A percentile compares a stretch with the other conserved stretches of the same genome.
phyloP scores from a whole-genome alignment of 371 early-diverging fungal species.

The Fennellomyces sp. region DNA sequence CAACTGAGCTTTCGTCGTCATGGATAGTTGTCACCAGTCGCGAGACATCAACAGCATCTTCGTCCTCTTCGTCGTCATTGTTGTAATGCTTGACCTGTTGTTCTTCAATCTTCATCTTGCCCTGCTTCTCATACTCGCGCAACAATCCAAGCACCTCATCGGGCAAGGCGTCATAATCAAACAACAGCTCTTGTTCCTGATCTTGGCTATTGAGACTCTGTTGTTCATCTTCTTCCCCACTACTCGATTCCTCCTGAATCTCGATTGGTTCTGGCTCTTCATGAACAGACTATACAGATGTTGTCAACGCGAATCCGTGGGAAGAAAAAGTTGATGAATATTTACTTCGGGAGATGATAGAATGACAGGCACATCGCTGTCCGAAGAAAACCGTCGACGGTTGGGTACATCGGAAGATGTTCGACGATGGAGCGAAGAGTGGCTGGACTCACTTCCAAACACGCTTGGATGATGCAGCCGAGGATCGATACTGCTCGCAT shows the following conservation, averaged over 20 bases:
- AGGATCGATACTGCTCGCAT: no score
- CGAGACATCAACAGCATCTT: slow-evolving; percentile 14
- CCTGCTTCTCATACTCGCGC: slow-evolving; percentile 20
- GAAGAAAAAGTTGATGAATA: no score
- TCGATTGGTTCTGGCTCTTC: no score
- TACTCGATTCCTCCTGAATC: no score
- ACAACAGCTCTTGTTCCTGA: slow-evolving; percentile 8
- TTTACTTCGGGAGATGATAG: no score
- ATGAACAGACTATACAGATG: no score
- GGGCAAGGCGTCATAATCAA: slow-evolving; percentile 39
- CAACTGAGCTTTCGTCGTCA: not conserved
- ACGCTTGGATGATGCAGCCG: not conserved
- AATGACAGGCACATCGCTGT: no score
- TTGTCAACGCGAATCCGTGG: no score
- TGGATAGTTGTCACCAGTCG: not conserved
- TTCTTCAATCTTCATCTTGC: slow-evolving; percentile 19
- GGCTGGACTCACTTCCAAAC: no score
- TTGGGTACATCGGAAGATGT: slow-evolving; percentile 11
- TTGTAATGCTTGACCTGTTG: slow-evolving; percentile 4
- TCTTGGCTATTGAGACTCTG: not conserved
- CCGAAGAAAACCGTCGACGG: not conserved
- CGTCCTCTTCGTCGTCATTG: slow-evolving; percentile 16
- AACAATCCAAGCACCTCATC: slow-evolving; percentile 25
- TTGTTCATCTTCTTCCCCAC: not conserved
- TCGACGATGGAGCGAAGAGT: slow-evolving; percentile 12